These are phyloP conservation scores for Penicillium verhagenii DNA, from an alignment of 495 filamentous ascomycete species.

Conservation along the genomic window DNA sequence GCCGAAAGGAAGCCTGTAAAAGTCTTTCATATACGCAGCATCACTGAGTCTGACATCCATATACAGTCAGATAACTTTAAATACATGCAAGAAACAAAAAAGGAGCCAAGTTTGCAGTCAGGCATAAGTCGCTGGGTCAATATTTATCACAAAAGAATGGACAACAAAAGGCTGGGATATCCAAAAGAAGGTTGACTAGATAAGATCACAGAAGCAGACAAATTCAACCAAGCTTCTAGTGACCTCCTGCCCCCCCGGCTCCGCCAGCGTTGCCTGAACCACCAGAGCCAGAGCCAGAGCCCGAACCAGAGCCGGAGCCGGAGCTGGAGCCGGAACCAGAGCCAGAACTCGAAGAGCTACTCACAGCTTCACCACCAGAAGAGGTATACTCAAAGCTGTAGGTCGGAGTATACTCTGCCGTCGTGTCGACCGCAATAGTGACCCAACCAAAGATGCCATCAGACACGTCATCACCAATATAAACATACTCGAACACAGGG, in stretches of 20 bases:
- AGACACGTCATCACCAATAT: constrained; percentile 45
- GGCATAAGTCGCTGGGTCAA: too few species aligned
- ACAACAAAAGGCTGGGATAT: too few species aligned
- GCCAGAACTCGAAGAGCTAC: background rate
- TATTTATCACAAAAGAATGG: too few species aligned
- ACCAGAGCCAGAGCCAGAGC: constrained; percentile 24
- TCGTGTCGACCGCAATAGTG: background rate
- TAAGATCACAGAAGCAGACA: background rate
- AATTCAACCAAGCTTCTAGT: background rate
- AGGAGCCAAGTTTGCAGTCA: too few species aligned
- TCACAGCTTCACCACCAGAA: background rate
- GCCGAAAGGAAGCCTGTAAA: too few species aligned
- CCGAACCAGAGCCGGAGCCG: background rate
- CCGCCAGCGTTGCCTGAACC: background rate
- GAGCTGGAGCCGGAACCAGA: background rate
- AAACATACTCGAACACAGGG: constrained; percentile 53
- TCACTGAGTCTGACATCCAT: too few species aligned
- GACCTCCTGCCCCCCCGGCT: background rate
- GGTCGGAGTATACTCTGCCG: background rate
- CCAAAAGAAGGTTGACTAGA: background rate
- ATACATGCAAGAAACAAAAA: too few species aligned
- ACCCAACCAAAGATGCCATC: constrained; percentile 21
- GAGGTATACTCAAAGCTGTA: background rate
- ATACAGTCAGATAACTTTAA: too few species aligned
- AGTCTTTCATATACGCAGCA: too few species aligned